Evolutionary conservation across 2,329 filamentous ascomycete species (phyloP).

Genomic region (Tolypocladium inflatum): DNA sequence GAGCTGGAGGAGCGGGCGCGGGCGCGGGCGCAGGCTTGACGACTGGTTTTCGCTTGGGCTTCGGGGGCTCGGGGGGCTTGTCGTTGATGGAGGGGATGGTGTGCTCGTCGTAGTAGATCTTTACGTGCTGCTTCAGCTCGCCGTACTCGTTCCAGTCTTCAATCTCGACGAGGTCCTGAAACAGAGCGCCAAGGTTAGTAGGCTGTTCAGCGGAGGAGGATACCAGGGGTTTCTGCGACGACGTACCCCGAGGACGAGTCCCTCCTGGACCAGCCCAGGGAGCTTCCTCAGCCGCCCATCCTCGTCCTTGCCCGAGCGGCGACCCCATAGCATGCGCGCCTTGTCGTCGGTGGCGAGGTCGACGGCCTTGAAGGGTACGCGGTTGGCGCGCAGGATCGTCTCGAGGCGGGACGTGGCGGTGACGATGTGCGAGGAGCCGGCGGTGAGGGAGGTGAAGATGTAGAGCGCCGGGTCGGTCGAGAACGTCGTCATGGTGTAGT

Average conservation of each 20-base stretch:
- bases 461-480: slow-evolving; percentile 66
- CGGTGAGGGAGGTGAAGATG: slow-evolving; percentile 92
- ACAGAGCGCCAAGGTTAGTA: background rate
- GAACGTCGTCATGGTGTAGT: slow-evolving; percentile 29
- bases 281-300: slow-evolving; percentile 61
- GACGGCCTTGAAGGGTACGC: slow-evolving; percentile 84
- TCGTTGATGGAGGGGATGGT: slow-evolving; percentile 47
- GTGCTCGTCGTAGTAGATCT: slow-evolving; percentile 54
- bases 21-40: slow-evolving; percentile 14
- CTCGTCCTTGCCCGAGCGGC: slow-evolving; percentile 65
- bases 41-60: slow-evolving; percentile 12
- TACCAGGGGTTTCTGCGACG: background rate
- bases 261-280: slow-evolving; percentile 80
- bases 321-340: slow-evolving; percentile 80
- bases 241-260: slow-evolving; percentile 75
- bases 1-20: slow-evolving; percentile 8
- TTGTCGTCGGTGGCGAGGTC: slow-evolving; percentile 87
- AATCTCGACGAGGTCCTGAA: slow-evolving; percentile 80
- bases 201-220: background rate
- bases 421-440: slow-evolving; percentile 91
- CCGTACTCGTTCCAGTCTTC: slow-evolving; percentile 99
- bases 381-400: slow-evolving; percentile 91
- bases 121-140: slow-evolving; percentile 81
- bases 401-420: slow-evolving; percentile 93
- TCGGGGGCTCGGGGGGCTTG: slow-evolving; percentile 33